A percentile compares a stretch with the other conserved stretches of the same genome.
Evolutionary conservation across 768 basidiomycete species (phyloP).

Genomic region (Amanita muscaria): DNA sequence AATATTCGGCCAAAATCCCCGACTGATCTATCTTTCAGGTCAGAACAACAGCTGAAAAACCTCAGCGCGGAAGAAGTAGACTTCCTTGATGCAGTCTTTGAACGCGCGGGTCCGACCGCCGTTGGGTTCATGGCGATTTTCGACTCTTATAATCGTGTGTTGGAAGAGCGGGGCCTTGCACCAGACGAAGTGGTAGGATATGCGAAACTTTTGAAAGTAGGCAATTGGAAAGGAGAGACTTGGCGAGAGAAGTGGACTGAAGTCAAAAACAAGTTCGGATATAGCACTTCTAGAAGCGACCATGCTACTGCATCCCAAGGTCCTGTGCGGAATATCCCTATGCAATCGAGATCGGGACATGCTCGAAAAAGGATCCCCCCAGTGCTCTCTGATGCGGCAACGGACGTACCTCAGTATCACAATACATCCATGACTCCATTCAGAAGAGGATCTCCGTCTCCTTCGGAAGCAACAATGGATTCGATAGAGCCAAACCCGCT

Average conservation of each 20-base stretch:
- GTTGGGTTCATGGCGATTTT: conserved; percentile 76
- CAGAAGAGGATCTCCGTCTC: conserved; percentile 3
- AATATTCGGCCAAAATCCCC: conserved; percentile 11
- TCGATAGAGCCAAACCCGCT: conserved; percentile 9
- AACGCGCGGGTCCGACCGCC: conserved; percentile 55
- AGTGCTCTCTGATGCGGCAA: background rate
- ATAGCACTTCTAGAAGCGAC: background rate
- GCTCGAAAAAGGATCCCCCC: background rate
- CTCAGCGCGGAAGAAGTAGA: conserved; percentile 52
- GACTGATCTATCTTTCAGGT: conserved; percentile 31
- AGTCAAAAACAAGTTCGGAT: conserved; percentile 36
- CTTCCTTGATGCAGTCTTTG: conserved; percentile 68
- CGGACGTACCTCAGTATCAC: conserved; percentile 8
- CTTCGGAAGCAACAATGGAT: conserved; percentile 11
- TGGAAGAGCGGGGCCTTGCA: conserved; percentile 68
- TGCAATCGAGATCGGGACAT: background rate
- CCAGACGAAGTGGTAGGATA: conserved; percentile 77
- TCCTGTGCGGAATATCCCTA: background rate
- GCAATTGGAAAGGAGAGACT: conserved; percentile 67
- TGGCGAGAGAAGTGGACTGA: conserved; percentile 79
- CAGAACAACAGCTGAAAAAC: conserved; percentile 42
- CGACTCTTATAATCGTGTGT: conserved; percentile 76
- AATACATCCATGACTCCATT: conserved; percentile 23
- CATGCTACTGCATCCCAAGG: background rate
- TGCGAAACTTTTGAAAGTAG: conserved; percentile 73